Percentiles rank a stretch among this genome's conserved stretches.
Conservation (phyloP, 1,284 basidiomycete genomes). For the Coniferiporia sulphurascens region DNA sequence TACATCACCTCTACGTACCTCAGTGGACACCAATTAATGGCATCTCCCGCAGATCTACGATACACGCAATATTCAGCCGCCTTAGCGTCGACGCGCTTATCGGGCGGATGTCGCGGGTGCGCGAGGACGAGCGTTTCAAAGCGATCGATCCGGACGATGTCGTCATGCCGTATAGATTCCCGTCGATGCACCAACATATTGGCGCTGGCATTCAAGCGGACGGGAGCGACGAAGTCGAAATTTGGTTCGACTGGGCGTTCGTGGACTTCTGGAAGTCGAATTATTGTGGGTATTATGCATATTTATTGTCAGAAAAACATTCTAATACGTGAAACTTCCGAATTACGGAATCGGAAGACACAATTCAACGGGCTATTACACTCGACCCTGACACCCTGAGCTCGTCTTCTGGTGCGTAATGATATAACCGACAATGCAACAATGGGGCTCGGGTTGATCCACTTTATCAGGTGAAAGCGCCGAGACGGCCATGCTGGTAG, state of each 20-base stretch:
- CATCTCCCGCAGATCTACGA: conserved; percentile 55
- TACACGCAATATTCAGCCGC: conserved; percentile 83
- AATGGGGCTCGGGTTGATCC: too few relatives aligned
- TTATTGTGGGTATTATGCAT: conserved; percentile 62
- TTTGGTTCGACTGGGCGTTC: conserved; percentile 98
- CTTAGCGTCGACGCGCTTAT: conserved; percentile 86
- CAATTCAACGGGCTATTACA: conserved; percentile 62
- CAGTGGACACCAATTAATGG: conserved; percentile 1
- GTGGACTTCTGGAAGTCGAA: conserved; percentile 99
- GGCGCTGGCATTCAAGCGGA: conserved; percentile 29
- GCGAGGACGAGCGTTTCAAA: conserved; percentile 91
- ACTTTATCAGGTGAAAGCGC: conserved; percentile 56
- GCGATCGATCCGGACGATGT: conserved; percentile 78
- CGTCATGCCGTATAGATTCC: conserved; percentile 47
- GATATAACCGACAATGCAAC: too few relatives aligned
- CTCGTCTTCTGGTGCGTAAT: conserved; percentile 47
- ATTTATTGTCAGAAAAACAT: background rate
- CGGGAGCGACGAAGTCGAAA: conserved; percentile 63
- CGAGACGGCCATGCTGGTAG: conserved; percentile 75
- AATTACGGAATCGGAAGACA: conserved; percentile 38
- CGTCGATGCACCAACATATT: conserved; percentile 32
- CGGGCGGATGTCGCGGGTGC: conserved; percentile 79
- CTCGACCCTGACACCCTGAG: conserved; percentile 59
- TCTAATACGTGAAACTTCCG: background rate
- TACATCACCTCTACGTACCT: conserved; percentile 24